Percentiles rank a stretch among this genome's conserved stretches.
phyloP scores from a whole-genome alignment of 2,329 filamentous ascomycete species.

The Penicillium sp. region DNA sequence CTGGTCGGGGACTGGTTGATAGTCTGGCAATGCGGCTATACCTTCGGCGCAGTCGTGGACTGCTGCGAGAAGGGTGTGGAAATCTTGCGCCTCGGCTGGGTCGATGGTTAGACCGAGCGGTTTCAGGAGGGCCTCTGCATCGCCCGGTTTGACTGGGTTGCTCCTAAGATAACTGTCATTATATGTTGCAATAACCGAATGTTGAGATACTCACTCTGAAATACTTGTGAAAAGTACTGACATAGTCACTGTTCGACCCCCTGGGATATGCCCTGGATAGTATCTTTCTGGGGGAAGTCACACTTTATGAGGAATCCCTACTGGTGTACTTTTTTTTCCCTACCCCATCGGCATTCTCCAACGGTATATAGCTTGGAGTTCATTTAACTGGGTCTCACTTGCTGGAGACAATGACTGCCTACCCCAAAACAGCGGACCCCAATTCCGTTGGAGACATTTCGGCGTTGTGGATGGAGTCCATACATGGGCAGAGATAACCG shows the following conservation, averaged over 20 bases:
- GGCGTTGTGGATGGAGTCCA: background rate
- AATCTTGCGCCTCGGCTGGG: slow-evolving; percentile 37
- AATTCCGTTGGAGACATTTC: slow-evolving; percentile 1
- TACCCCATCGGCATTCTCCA: slow-evolving; percentile 3
- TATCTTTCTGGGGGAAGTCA: background rate
- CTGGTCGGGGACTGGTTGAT: slow-evolving; percentile 38
- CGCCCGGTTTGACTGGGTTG: slow-evolving; percentile 38
- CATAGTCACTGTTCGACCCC: slow-evolving; percentile 12
- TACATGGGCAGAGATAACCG: background rate
- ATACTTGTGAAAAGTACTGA: slow-evolving; percentile 26
- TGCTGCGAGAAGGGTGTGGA: slow-evolving; percentile 43
- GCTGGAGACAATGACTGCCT: background rate
- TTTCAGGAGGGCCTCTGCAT: slow-evolving; percentile 32
- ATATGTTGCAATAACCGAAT: background rate
- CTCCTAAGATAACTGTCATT: slow-evolving; percentile 7
- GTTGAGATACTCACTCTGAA: slow-evolving; percentile 16
- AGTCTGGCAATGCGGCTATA: slow-evolving; percentile 41
- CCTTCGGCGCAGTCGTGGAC: slow-evolving; percentile 46
- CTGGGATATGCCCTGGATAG: background rate
- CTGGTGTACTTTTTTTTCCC: background rate
- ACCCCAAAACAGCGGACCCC: slow-evolving; percentile 1
- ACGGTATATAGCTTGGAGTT: background rate
- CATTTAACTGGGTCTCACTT: background rate
- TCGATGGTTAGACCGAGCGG: slow-evolving; percentile 34
- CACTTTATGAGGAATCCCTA: slow-evolving; percentile 2